These are phyloP conservation scores for Sclerotinia nivalis DNA, from an alignment of 2,329 filamentous ascomycete species.

Conservation along the genomic window DNA sequence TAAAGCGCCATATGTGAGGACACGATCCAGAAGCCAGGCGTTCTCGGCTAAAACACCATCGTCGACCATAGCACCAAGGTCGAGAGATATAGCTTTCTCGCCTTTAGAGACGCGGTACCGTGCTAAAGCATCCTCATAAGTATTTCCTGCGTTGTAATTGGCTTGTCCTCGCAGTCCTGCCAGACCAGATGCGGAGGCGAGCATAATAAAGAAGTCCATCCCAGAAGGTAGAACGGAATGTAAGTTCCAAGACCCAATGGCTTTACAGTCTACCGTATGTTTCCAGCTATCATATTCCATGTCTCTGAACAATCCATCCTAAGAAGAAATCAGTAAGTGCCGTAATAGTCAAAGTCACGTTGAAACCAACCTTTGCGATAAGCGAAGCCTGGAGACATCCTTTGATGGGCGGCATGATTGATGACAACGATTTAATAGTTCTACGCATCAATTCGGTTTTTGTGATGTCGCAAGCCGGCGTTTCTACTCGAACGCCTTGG, in stretches of 20 bases:
- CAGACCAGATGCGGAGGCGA: constrained; percentile 41
- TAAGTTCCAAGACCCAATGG: constrained; percentile 28
- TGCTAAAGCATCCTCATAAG: constrained; percentile 33
- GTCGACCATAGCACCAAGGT: constrained; percentile 26
- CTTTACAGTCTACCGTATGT: constrained; percentile 41
- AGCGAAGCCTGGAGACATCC: constrained; percentile 46
- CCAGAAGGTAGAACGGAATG: constrained; percentile 26
- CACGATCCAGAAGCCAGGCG: constrained; percentile 21
- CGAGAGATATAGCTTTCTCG: constrained; percentile 24
- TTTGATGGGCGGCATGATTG: constrained; percentile 42
- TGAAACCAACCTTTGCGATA: not conserved
- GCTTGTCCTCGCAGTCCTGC: constrained; percentile 11
- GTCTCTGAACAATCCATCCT: constrained; percentile 26
- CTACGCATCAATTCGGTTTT: not conserved
- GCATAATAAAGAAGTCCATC: constrained; percentile 46
- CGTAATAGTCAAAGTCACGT: too few species aligned
- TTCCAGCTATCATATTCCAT: constrained; percentile 43
- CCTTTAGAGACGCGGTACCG: constrained; percentile 20
- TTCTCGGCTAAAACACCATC: constrained; percentile 32
- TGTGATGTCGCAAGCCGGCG: not conserved
- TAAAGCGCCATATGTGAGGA: not conserved
- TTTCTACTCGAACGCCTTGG: constrained; percentile 3
- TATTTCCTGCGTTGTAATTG: constrained; percentile 38
- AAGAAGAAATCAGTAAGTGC: not conserved
- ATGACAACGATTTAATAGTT: not conserved